These are phyloP conservation scores for Aegilops umbellulata DNA, from an alignment of 176 grass and related monocot genomes.

Conservation along the genomic window DNA sequence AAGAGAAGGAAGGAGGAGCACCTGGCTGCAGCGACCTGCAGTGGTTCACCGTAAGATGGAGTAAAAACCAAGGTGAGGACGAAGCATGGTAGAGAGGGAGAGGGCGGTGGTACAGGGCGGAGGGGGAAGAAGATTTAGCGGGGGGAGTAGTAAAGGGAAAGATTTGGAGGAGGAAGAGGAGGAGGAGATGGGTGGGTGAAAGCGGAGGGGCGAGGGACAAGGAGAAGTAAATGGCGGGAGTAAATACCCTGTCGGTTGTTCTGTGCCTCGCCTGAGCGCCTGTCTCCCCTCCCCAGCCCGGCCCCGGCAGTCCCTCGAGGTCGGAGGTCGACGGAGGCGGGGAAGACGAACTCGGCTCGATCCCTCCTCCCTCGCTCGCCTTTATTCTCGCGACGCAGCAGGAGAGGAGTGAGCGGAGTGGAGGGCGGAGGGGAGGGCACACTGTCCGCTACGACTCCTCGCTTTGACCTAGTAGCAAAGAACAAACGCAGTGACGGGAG, in stretches of 20 bases:
- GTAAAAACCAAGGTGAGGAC: background rate
- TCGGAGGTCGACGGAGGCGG: slow-evolving; percentile 3
- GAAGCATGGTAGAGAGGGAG: background rate
- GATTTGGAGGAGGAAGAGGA: background rate
- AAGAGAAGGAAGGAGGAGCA: background rate
- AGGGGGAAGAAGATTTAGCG: slow-evolving; percentile 35
- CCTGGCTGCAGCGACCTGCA: slow-evolving; percentile 1
- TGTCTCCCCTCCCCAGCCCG: background rate
- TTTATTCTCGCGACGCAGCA: background rate
- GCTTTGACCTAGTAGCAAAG: background rate
- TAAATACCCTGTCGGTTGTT: slow-evolving; percentile 85
- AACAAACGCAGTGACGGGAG: background rate
- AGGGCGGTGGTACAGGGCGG: background rate
- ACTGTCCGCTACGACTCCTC: background rate
- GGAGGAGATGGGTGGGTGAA: background rate
- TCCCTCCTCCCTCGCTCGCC: background rate
- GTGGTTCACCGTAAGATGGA: slow-evolving; percentile 1
- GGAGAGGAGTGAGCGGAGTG: background rate
- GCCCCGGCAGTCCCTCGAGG: background rate
- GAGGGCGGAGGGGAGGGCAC: background rate
- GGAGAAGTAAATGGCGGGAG: slow-evolving; percentile 3
- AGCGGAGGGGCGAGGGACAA: background rate
- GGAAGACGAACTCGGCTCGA: background rate
- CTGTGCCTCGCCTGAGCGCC: slow-evolving; percentile 32
- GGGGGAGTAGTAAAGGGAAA: slow-evolving; percentile 27